Conservation (phyloP, 176 grass and related monocot genomes). For the Hordeum marinum region DNA sequence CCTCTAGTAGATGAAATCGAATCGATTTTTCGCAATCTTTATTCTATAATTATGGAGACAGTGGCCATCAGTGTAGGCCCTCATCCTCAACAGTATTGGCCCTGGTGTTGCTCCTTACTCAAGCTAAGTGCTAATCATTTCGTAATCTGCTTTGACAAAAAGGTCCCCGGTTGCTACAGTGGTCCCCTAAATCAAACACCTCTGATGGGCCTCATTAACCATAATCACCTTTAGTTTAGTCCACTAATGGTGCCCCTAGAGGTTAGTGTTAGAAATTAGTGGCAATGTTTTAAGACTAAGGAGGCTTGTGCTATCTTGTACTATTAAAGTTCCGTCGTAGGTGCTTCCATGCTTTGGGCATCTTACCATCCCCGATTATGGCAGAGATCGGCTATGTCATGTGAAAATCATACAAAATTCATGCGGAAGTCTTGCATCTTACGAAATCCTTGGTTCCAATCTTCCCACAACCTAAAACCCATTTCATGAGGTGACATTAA, state of each 20-base stretch:
- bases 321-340: background rate
- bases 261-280: background rate
- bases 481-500: background rate
- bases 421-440: background rate
- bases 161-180: background rate
- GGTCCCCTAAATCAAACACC: background rate
- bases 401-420: background rate
- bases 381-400: background rate
- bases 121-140: conserved; percentile 50
- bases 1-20: background rate
- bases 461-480: background rate
- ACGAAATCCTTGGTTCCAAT: background rate
- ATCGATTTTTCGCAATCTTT: background rate
- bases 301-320: background rate
- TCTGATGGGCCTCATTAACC: conserved; percentile 24
- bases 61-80: conserved; percentile 1
- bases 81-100: background rate
- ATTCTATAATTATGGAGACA: background rate
- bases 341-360: background rate
- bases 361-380: too few relatives aligned
- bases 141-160: conserved; percentile 27
- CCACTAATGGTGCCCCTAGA: background rate
- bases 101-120: conserved; percentile 32
- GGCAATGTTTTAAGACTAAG: conserved; percentile 3
- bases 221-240: background rate